Base-by-base conservation (phyloP, 768 basidiomycete species). In the Boletus tylopilopsis region DNA sequence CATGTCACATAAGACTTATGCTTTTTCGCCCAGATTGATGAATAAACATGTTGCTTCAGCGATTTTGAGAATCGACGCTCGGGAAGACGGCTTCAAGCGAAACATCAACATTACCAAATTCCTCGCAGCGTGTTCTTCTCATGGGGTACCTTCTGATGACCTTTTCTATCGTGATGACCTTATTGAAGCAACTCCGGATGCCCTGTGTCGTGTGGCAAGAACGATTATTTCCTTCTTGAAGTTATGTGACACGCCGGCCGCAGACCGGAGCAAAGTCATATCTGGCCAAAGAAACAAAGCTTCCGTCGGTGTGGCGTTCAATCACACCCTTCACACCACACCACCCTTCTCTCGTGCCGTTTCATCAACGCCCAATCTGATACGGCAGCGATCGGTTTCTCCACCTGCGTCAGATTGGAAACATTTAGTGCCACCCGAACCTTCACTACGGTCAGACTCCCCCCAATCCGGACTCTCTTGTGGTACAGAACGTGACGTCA, bases 71-170 rank as follows among this genome's bases (percentile, higher is more conserved):
- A 76, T 87, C 45, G 82, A 89, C 66, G 64, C 78, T 52, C 77
- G 81, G 19, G 82, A 85, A 66, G 82, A 85, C 59, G 81, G 87
- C 27, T 72, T 82, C 61, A 68, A 78, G 60, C 78, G 82, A 49
- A 78, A 80, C 3, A 77, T 79, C 32, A 94, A 94, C 60, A 74
- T 87, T 21, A 82, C 86, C 33, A 85, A 81, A 65, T 93, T 92
- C 62, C 74, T 90, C 27, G 85, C 86, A 4, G 81, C 85, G 1
- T 90, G 85, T 54, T 76, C 85, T 23, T 78, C 80, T 34, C 79
- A 83, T 56, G 86, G 85, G 4, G 68, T 90, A 22, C 62, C 76
- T 33, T 67, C 77, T 22, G 80, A 82, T 47, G 85, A 85, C 50
- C 67, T 87, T 36, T 88, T 90, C 62, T 74, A 77, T 37, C 74